Evolutionary conservation across 2,329 filamentous ascomycete genomes (phyloP).

Genomic region (Xylaria hypoxylon): DNA sequence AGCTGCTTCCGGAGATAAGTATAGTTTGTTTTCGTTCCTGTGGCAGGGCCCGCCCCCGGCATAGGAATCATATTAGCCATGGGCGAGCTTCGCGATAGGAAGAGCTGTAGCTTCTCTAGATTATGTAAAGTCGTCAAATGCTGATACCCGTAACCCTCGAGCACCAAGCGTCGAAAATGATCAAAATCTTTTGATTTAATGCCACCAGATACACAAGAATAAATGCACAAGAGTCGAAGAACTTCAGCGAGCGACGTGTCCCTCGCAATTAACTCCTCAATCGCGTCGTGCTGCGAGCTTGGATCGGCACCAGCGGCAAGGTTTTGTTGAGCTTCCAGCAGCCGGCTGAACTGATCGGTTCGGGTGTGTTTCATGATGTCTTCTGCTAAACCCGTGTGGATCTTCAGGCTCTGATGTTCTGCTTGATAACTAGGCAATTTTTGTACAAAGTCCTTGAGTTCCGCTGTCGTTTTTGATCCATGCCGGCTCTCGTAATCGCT

Average conservation of each 20-base stretch:
- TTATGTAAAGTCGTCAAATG: conserved; percentile 90
- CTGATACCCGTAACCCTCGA: conserved; percentile 95
- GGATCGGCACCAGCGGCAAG: conserved; percentile 91
- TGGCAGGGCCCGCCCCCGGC: conserved; percentile 65
- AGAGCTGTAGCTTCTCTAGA: conserved; percentile 88
- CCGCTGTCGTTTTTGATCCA: conserved; percentile 85
- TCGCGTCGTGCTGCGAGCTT: conserved; percentile 86
- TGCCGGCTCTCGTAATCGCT: conserved; percentile 89
- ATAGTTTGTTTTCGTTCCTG: conserved; percentile 87
- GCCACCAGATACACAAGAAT: conserved; percentile 89
- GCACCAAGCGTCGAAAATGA: conserved; percentile 84
- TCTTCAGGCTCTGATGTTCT: conserved; percentile 91
- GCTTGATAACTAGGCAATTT: conserved; percentile 92
- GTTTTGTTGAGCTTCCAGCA: conserved; percentile 95
- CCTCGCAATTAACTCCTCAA: conserved; percentile 94
- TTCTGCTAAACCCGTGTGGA: conserved; percentile 91
- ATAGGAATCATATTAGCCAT: conserved; percentile 86
- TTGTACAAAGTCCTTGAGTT: conserved; percentile 94
- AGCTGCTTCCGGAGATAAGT: conserved; percentile 86
- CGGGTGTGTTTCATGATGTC: conserved; percentile 95
- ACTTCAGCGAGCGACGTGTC: conserved; percentile 84
- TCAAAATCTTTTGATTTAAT: conserved; percentile 91
- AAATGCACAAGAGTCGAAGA: conserved; percentile 86
- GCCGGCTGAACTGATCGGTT: conserved; percentile 86
- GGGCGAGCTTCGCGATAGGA: conserved; percentile 80